Conservation (phyloP, 768 basidiomycete species). For the Agaricus sinodeliciosus region DNA sequence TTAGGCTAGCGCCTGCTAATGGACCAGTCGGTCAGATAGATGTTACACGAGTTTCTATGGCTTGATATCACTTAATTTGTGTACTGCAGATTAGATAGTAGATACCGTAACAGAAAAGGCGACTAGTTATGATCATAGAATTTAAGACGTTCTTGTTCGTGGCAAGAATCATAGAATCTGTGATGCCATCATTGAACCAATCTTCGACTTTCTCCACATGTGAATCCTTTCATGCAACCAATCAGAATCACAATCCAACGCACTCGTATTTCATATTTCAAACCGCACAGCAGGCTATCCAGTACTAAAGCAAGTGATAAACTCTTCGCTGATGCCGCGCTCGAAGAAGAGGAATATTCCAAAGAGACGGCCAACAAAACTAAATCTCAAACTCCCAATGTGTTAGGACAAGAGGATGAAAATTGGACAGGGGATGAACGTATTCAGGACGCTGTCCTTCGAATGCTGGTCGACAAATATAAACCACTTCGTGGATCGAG, state of each 20-base stretch:
- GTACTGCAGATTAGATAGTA: too few species aligned
- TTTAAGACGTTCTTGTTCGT: too few species aligned
- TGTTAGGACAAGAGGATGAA: conserved; percentile 36
- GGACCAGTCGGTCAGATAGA: too few species aligned
- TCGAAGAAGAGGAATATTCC: conserved; percentile 36
- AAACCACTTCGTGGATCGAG: conserved; percentile 66
- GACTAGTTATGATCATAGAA: too few species aligned
- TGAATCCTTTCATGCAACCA: background rate
- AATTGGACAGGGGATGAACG: conserved; percentile 81
- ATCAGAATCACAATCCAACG: background rate
- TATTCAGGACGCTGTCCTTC: conserved; percentile 60
- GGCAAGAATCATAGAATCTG: too few species aligned
- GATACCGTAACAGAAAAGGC: too few species aligned
- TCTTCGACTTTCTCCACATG: background rate
- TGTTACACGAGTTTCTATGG: too few species aligned
- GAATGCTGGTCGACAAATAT: conserved; percentile 86
- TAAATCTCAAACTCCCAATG: conserved; percentile 8
- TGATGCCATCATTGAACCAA: too few species aligned
- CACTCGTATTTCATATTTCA: background rate
- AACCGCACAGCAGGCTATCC: background rate
- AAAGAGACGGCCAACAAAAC: conserved; percentile 1
- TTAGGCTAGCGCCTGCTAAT: too few species aligned
- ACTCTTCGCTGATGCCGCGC: conserved; percentile 58
- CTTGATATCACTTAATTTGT: too few species aligned
- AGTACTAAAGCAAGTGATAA: conserved; percentile 43